These are phyloP conservation scores for Omphalea diandra DNA, from an alignment of 441 rosid species.

Conservation along the genomic window DNA sequence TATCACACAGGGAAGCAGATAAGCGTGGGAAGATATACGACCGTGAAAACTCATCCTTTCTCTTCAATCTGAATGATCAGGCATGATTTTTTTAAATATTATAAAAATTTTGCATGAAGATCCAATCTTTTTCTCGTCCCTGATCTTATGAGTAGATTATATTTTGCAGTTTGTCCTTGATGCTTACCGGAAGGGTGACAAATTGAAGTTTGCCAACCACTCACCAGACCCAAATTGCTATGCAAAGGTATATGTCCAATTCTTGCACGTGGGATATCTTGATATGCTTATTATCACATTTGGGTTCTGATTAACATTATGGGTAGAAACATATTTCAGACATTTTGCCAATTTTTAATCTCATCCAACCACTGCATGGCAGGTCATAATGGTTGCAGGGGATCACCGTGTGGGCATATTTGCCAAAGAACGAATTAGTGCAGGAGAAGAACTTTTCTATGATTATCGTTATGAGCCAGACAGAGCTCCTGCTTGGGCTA, in stretches of 20 bases:
- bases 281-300: not conserved
- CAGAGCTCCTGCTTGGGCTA: conserved; percentile 97
- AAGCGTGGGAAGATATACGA: conserved; percentile 98
- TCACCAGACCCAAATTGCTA: conserved; percentile 96
- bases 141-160: conserved; percentile 9
- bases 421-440: conserved; percentile 86
- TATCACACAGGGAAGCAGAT: conserved; percentile 96
- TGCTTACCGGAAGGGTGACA: conserved; percentile 97
- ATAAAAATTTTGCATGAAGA: not conserved
- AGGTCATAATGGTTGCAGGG: conserved; percentile 99
- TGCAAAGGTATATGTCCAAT: conserved; percentile 63
- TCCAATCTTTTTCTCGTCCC: not conserved
- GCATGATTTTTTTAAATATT: conserved; percentile 33
- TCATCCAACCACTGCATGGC: conserved; percentile 21
- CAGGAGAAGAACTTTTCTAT: conserved; percentile 93
- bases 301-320: not conserved
- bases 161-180: conserved; percentile 86
- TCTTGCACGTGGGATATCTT: not conserved
- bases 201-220: conserved; percentile 91
- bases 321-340: not conserved
- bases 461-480: conserved; percentile 97
- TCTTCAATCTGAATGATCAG: conserved; percentile 96
- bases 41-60: conserved; percentile 95
- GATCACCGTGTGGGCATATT: conserved; percentile 97
- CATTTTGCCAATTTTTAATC: not conserved